These are phyloP conservation scores for Colletotrichum caudatum DNA, from an alignment of 2,329 filamentous ascomycete species.

Conservation along the genomic window DNA sequence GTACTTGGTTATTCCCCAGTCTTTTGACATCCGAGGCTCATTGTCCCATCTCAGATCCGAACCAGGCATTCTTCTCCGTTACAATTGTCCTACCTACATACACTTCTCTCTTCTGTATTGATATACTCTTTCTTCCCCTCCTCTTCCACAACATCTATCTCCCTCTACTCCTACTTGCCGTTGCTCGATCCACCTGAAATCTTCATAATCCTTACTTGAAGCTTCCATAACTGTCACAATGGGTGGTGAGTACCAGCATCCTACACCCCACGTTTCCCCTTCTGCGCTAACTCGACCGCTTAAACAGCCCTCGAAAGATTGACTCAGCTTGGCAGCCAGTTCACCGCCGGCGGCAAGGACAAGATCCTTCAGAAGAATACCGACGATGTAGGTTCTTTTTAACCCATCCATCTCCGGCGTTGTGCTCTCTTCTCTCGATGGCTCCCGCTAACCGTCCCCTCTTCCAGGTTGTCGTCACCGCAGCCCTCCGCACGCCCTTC, in stretches of 20 bases:
- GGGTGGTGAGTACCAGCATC: slow-evolving; percentile 51
- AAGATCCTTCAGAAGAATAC: slow-evolving; percentile 74
- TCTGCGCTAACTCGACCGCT: slow-evolving; percentile 2
- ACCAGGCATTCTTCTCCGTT: slow-evolving; percentile 12
- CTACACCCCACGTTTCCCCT: slow-evolving; percentile 31
- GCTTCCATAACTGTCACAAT: slow-evolving; percentile 47
- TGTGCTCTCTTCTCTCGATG: not conserved
- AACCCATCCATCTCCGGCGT: slow-evolving; percentile 8
- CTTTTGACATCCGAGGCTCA: slow-evolving; percentile 39
- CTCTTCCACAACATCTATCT: slow-evolving; percentile 6
- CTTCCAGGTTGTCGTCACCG: slow-evolving; percentile 86
- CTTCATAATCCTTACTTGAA: slow-evolving; percentile 13
- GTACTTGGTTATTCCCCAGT: not conserved
- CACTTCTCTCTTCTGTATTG: not conserved
- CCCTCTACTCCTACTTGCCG: not conserved
- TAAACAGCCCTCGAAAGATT: slow-evolving; percentile 67
- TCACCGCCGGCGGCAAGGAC: slow-evolving; percentile 63
- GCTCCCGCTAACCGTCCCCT: slow-evolving; percentile 45
- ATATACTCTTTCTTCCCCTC: slow-evolving; percentile 7
- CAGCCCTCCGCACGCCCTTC: slow-evolving; percentile 89
- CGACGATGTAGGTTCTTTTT: slow-evolving; percentile 67
- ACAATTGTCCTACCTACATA: not conserved
- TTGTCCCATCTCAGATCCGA: slow-evolving; percentile 31
- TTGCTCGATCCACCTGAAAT: not conserved
- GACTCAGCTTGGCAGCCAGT: slow-evolving; percentile 71